These are phyloP conservation scores for Pseudogymnoascus sp. DNA, from an alignment of 2,329 filamentous ascomycete species.

Conservation along the genomic window DNA sequence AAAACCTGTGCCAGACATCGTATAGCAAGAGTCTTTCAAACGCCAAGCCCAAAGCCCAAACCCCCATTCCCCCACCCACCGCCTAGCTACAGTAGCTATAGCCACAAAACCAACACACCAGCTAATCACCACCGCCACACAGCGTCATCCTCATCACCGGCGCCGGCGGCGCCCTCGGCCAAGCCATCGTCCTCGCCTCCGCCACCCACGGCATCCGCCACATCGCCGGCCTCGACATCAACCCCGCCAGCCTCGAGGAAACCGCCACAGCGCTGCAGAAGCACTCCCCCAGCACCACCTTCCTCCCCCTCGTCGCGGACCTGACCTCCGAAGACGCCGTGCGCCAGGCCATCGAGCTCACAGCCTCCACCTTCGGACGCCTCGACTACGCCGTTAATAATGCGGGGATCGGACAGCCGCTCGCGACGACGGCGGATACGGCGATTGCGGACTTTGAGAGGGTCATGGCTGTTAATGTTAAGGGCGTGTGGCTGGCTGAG, in stretches of 20 bases:
- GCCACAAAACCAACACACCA: too few species aligned
- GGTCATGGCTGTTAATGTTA: constrained; percentile 30
- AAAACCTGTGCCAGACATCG: too few species aligned
- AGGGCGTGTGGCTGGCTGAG: constrained; percentile 30
- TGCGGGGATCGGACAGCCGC: constrained; percentile 27
- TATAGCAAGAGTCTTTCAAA: too few species aligned
- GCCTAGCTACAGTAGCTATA: too few species aligned
- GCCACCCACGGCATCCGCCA: constrained; percentile 9
- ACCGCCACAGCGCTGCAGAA: background rate
- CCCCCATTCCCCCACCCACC: too few species aligned
- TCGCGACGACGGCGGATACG: constrained; percentile 19
- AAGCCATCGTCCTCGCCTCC: constrained; percentile 7
- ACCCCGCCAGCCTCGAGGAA: background rate
- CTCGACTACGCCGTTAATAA: constrained; percentile 49
- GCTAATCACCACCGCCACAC: constrained; percentile 9
- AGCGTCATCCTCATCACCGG: constrained; percentile 11
- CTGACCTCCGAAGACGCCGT: too few species aligned
- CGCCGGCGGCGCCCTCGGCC: constrained; percentile 9
- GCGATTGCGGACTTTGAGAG: constrained; percentile 18
- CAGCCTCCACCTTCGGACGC: constrained; percentile 41
- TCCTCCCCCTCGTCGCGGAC: too few species aligned
- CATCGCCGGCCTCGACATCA: constrained; percentile 10
- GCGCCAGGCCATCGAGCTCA: constrained; percentile 10
- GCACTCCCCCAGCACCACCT: background rate
- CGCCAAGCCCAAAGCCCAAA: too few species aligned